Evolutionary conservation across 2,329 filamentous ascomycete species (phyloP), one percentile per base, ranked within the genome.

Genomic region (Xylaria sp.): DNA sequence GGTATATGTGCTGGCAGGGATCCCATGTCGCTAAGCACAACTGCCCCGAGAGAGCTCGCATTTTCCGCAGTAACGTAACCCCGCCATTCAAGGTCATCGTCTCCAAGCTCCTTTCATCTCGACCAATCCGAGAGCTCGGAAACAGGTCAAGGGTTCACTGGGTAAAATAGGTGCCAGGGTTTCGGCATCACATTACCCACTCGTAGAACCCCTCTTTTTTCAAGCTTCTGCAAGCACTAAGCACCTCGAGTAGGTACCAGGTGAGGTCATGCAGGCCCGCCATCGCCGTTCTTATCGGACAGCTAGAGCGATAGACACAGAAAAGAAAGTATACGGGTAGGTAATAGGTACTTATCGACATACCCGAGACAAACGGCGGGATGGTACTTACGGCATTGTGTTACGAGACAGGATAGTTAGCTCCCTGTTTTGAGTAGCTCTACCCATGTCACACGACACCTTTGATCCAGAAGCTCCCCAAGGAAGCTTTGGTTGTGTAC

Each of bases 161-260:
- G 60, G 42, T 60, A 64, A 59, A 66, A 48, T 36, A 48, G 26
- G 44, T 67, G 72, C 72, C 72, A 64, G 68, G 70, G 59, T 66
- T 66, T 65, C 62, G 67, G 63, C 59, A 63, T 58, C 51, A 59
- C 61, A 66, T 74, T 74, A 73, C 70, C 75, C 74, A 76, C 72
- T 72, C 74, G 69, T 62, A 70, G 71, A 71, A 71, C 72, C 67
- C 74, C 70, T 70, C 59, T 70, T 71, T 65, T 65, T 67, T 70
- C 70, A 65, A 73, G 69, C 71, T 74, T 70, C 72, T 73, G 64
- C 61, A 69, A 63, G 60, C 66, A 69, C 63, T 54, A 67, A 67
- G 56, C 69, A 67, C 33, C 56, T 67, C 31, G 44, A 64, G 63
- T n/a, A n/a, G n/a, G n/a, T 58, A 61, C 60, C 48, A 57, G 51